phyloP scores from a whole-genome alignment of 1,284 basidiomycete species.

The Mycosarcoma mackinlayi region DNA sequence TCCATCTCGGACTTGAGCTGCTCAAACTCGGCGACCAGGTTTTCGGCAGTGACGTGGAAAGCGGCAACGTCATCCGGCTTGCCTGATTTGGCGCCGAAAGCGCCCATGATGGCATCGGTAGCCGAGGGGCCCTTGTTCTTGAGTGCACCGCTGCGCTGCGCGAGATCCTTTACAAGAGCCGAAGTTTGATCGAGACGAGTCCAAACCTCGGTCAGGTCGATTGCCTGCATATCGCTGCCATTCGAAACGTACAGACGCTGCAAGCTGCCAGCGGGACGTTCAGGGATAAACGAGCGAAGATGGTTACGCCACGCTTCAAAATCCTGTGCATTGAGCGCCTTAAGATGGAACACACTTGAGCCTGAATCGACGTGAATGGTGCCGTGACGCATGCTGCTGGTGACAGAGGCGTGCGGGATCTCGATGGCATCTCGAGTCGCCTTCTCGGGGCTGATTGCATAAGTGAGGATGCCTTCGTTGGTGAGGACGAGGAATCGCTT shows the following conservation, averaged over 20 bases:
- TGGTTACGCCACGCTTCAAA: slow-evolving; percentile 63
- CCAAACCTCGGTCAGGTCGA: slow-evolving; percentile 54
- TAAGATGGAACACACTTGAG: slow-evolving; percentile 64
- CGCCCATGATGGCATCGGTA: slow-evolving; percentile 38
- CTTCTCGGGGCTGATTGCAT: slow-evolving; percentile 61
- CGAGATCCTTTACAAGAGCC: slow-evolving; percentile 49
- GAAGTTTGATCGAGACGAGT: slow-evolving; percentile 50
- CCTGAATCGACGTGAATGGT: slow-evolving; percentile 67
- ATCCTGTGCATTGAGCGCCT: slow-evolving; percentile 60
- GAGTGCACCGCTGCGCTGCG: slow-evolving; percentile 6
- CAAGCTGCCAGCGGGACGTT: slow-evolving; percentile 29
- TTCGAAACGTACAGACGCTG: slow-evolving; percentile 51
- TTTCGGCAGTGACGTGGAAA: slow-evolving; percentile 45
- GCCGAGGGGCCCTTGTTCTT: slow-evolving; percentile 20
- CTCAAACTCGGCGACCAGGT: slow-evolving; percentile 53
- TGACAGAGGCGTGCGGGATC: slow-evolving; percentile 65
- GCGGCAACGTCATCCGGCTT: slow-evolving; percentile 29
- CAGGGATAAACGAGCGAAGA: slow-evolving; percentile 62
- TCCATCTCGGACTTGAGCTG: slow-evolving; percentile 55
- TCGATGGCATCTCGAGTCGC: slow-evolving; percentile 62
- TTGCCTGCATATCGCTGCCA: slow-evolving; percentile 52
- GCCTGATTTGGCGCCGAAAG: slow-evolving; percentile 32
- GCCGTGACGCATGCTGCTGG: slow-evolving; percentile 61
- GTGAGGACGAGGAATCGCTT: slow-evolving; percentile 66
- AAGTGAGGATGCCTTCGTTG: slow-evolving; percentile 62